Conservation (phyloP, 75 land plant species). For the Larix kaempferi region DNA sequence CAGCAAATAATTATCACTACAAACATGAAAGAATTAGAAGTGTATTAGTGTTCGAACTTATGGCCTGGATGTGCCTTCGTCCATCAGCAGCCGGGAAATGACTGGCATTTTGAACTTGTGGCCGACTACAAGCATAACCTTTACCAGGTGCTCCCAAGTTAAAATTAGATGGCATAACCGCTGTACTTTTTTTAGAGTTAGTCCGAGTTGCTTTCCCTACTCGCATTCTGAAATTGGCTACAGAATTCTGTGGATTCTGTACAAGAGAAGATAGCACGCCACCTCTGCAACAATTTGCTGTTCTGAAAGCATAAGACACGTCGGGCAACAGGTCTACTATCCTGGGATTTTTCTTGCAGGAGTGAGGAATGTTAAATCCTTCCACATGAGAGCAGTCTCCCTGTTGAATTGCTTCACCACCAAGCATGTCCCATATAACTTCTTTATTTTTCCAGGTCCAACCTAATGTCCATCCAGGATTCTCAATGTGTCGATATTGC, state of each 20-base stretch:
- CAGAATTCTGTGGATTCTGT: constrained; percentile 40
- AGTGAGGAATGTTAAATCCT: constrained; percentile 36
- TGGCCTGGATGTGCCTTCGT: constrained; percentile 42
- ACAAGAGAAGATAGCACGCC: constrained; percentile 43
- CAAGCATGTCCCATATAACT: constrained; percentile 52
- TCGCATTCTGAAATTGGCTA: constrained; percentile 46
- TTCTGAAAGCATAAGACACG: constrained; percentile 6
- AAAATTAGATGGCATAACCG: constrained; percentile 31
- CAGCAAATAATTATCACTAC: neutral
- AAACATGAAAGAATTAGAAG: no score
- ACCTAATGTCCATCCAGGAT: constrained; percentile 67
- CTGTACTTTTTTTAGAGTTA: neutral
- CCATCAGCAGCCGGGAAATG: constrained; percentile 22
- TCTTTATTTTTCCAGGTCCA: constrained; percentile 59
- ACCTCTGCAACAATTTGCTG: constrained; percentile 22
- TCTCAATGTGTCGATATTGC: constrained; percentile 53
- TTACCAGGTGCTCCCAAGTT: constrained; percentile 35
- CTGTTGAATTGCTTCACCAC: constrained; percentile 52
- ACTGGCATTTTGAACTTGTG: constrained; percentile 20
- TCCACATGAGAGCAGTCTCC: constrained; percentile 48
- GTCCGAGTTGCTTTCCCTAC: constrained; percentile 28
- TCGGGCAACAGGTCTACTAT: constrained; percentile 49
- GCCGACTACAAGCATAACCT: constrained; percentile 42
- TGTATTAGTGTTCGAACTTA: constrained; percentile 27
- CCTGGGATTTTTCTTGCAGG: constrained; percentile 38